Evolutionary conservation across 2,329 filamentous ascomycete genomes (phyloP), one percentile per base, ranked within the genome.

Genomic region (Fusarium sublunatum): DNA sequence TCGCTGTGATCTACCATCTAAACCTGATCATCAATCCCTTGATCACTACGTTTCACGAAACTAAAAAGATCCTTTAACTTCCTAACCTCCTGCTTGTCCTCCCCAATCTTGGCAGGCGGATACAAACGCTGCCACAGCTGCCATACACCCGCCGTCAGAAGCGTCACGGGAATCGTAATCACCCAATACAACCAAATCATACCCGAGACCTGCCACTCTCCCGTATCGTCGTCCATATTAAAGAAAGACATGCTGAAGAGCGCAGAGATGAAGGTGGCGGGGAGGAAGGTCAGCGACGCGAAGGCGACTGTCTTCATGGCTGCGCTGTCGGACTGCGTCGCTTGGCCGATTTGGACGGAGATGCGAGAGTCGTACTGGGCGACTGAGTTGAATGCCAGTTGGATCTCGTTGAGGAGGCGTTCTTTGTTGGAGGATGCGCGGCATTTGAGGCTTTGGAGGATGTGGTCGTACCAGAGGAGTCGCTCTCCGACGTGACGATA

Each of bases 371-470:
- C 78, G 32, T 77, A 69, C 58, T 82, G 78, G 0, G 79, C 75
- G 0, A 81, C 77, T 0, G 65, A 74, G 60, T 83, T 79, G 68
- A 80, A 83, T 0, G 77, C 68, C 58, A 89, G 75, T 53, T 87
- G 73, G 73, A 88, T 78, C 80, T 88, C 71, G 75, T 88, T 72
- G 71, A 82, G 45, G 68, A 89, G 74, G 55, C 86, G 61, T 12
- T 78, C 72, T 11, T 76, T 74, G 65, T 78, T 81, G 1, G 79
- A 75, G 0, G 58, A 57, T 0, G 79, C 74, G 11, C 81, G 74
- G 10, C 70, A 60, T 3, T 73, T 72, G 1, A 81, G 70, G 46
- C 73, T 77, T 13, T 64, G 57, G 1, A 79, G 46, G 13, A 78
- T 72, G 15, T 75, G 70, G 26, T 74, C 68, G 34, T 67, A 71